phyloP scores from a whole-genome alignment of 345 rosid genomes.

The Citrus reticulata region DNA sequence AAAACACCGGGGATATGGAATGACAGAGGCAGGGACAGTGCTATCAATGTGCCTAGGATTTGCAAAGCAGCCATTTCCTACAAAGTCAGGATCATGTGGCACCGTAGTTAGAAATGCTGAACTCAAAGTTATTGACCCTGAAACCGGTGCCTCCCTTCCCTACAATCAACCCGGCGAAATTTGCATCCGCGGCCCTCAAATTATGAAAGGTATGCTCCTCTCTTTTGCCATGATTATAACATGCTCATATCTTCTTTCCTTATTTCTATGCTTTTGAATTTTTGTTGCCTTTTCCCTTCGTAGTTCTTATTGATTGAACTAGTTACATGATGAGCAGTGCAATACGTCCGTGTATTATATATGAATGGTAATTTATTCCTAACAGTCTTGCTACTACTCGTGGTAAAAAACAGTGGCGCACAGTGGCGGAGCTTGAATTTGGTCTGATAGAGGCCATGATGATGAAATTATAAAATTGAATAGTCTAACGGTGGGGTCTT shows the following conservation, averaged over 20 bases:
- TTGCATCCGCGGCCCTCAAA: slow-evolving; percentile 85
- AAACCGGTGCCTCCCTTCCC: slow-evolving; percentile 60
- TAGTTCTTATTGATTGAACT: no score
- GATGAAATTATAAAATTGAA: no score
- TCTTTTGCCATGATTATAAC: not conserved
- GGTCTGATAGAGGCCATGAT: no score
- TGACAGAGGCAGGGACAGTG: slow-evolving; percentile 98
- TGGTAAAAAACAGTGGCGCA: no score
- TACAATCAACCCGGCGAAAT: slow-evolving; percentile 84
- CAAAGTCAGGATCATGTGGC: slow-evolving; percentile 91
- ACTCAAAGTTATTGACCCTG: slow-evolving; percentile 83
- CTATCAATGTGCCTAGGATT: slow-evolving; percentile 81
- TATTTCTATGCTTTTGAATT: no score
- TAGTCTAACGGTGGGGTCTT: no score
- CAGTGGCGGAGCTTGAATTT: no score
- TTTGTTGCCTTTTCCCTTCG: no score
- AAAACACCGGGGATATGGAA: slow-evolving; percentile 70
- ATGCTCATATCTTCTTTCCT: not conserved
- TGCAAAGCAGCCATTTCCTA: slow-evolving; percentile 80
- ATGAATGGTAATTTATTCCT: no score
- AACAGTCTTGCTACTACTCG: no score
- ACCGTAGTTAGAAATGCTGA: slow-evolving; percentile 90
- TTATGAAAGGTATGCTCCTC: slow-evolving; percentile 67
- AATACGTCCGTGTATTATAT: no score
- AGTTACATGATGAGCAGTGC: no score